These are phyloP conservation scores for Phytophthora pini DNA, from an alignment of 352 stramenopile genomes.

Conservation along the genomic window DNA sequence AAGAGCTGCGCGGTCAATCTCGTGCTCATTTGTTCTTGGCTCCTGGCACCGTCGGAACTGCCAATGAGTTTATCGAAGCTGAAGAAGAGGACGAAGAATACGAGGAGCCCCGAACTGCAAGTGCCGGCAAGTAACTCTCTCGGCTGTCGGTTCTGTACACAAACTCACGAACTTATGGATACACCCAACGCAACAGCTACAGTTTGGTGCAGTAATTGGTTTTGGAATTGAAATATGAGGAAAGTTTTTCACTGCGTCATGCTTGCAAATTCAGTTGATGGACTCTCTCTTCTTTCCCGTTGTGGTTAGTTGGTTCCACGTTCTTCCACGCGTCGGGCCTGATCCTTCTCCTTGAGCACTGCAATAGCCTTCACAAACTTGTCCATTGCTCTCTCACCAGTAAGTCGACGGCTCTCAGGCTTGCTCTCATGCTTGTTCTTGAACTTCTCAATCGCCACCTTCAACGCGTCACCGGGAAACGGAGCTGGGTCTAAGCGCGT, in stretches of 20 bases:
- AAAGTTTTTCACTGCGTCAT: not conserved
- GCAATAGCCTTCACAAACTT: constrained; percentile 15
- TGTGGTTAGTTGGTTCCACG: constrained; percentile 5
- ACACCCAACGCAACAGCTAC: constrained; percentile 6
- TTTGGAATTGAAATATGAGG: constrained; percentile 18
- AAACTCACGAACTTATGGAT: too few species aligned
- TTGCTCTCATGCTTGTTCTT: not conserved
- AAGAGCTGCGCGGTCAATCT: constrained; percentile 21
- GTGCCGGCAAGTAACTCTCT: constrained; percentile 25
- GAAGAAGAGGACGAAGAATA: constrained; percentile 30
- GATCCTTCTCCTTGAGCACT: constrained; percentile 5
- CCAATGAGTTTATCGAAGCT: constrained; percentile 15
- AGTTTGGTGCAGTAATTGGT: constrained; percentile 8
- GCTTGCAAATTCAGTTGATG: not conserved
- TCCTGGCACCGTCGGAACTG: constrained; percentile 20
- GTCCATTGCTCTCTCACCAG: constrained; percentile 8
- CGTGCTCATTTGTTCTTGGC: constrained; percentile 34
- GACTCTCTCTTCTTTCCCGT: not conserved
- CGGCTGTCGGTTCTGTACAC: constrained; percentile 5
- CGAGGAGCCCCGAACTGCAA: constrained; percentile 30
- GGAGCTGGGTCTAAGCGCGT: not conserved
- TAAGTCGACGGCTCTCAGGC: constrained; percentile 4
- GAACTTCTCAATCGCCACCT: constrained; percentile 10
- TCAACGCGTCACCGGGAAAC: constrained; percentile 4
- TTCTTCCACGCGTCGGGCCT: constrained; percentile 17